Base-by-base conservation (phyloP, 2,329 filamentous ascomycete species). In the Nigrograna mackinnonii region DNA sequence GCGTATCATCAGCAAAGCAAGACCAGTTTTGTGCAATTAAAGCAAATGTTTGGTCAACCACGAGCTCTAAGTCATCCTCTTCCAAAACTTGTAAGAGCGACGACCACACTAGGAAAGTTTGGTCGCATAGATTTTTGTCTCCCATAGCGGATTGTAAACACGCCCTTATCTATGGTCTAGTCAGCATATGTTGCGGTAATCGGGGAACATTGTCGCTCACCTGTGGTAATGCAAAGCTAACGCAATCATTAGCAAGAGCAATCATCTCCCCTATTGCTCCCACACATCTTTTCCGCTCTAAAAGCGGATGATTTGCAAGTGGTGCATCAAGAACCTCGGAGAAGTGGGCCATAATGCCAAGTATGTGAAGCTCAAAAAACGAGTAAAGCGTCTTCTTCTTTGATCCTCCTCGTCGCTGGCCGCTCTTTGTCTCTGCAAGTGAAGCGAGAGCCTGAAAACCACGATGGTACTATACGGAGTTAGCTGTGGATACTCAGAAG, bases 261-360 rank as follows among this genome's bases (percentile, higher is more conserved):
- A 96, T 86, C 80, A 99, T 88, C 62, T 95, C 89, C 54, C 90
- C 87, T 62, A 99, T 86, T 4, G 89, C 91, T 50, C 82, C 82
- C 6, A 99, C 82, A 55, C 86, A 91, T 44, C 87, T 80, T 42
- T 82, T 82, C 57, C 91, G 89, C 62, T 96, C 91, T 58, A 63
- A 79, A 56, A 70, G 75, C 50, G 69, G 79, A 42, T 82, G 80
- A 28, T 50, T 44, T 6, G 55, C 47, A 75, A 73, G 11, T 77
- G 75, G 60, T 36, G 89, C 86, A 56, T 91, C 94, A 44, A 96
- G 84, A 7, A 78, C 73, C 49, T 91, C 85, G 1, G 89, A 89
- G 51, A 97, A 84, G 24, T 86, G 81, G 5, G 89, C 85, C 69
- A 96, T 91, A 40, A 97, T 83, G 5, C 91, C 92, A 5, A 99